Evolutionary conservation across 1,139 yeast genomes (phyloP).

Genomic region (Pneumocystis jirovecii): DNA sequence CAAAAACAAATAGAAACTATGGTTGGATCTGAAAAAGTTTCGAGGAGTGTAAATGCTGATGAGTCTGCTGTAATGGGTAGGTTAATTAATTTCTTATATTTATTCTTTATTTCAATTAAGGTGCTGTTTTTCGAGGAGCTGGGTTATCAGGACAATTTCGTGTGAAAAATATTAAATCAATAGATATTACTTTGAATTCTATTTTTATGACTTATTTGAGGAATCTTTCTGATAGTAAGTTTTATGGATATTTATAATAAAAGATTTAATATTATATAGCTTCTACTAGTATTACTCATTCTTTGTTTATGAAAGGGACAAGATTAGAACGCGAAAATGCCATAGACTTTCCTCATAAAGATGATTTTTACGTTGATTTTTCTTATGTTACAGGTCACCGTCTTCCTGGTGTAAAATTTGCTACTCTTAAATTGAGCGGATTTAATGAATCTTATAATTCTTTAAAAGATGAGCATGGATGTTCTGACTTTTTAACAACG

Average conservation of each 20-base stretch:
- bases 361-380: conserved; percentile 1
- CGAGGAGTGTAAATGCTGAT: conserved; percentile 91
- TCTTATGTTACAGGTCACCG: not conserved
- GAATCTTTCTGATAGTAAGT: not conserved
- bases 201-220: conserved; percentile 3
- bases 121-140: conserved; percentile 73
- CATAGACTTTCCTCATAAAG: not conserved
- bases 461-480: not conserved
- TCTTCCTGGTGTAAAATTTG: not conserved
- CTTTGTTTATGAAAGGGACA: conserved; percentile 30
- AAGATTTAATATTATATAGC: not conserved
- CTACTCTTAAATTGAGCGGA: conserved; percentile 3
- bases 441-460: conserved; percentile 1
- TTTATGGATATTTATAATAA: not conserved
- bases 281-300: not conserved
- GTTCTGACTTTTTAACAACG: conserved; percentile 1
- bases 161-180: conserved; percentile 41
- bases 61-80: conserved; percentile 71
- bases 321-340: conserved; percentile 1
- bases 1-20: conserved; percentile 35
- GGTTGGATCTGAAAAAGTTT: conserved; percentile 38
- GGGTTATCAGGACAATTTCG: conserved; percentile 45
- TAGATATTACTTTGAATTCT: conserved; percentile 40
- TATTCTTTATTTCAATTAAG: not conserved
- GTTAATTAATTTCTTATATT: not conserved